These are phyloP conservation scores for Aurantiochytrium sp. DNA, from an alignment of 108 stramenopile genomes.

Conservation along the genomic window DNA sequence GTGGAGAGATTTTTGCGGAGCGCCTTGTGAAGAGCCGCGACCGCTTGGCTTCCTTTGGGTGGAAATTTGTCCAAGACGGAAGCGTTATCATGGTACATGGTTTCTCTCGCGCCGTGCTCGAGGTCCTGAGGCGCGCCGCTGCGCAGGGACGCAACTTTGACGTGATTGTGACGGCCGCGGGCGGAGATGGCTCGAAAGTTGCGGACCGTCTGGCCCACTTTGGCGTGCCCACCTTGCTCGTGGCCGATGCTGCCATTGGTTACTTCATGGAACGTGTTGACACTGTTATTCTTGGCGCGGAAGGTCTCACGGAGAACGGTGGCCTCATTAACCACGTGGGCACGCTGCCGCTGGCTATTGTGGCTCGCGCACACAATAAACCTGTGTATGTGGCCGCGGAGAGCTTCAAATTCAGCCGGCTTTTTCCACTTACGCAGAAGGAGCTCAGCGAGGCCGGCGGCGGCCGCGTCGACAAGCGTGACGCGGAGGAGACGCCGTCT, in stretches of 20 bases:
- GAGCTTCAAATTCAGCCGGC: conserved; percentile 90
- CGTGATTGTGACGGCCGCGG: conserved; percentile 74
- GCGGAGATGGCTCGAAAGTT: conserved; percentile 75
- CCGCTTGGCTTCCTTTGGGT: conserved; percentile 70
- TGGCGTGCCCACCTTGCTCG: conserved; percentile 78
- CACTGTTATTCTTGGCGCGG: conserved; percentile 85
- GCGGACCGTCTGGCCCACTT: conserved; percentile 59
- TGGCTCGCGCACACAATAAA: conserved; percentile 75
- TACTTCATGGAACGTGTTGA: conserved; percentile 86
- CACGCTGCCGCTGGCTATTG: conserved; percentile 71
- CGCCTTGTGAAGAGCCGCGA: conserved; percentile 72
- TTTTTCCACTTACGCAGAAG: conserved; percentile 83
- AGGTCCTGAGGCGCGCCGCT: conserved; percentile 65
- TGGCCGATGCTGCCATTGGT: conserved; percentile 86
- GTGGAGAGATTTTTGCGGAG: conserved; percentile 80
- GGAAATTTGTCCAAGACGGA: conserved; percentile 79
- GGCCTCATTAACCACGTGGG: conserved; percentile 89
- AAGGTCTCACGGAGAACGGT: conserved; percentile 92
- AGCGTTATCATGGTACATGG: conserved; percentile 80
- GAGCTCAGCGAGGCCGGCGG: conserved; percentile 56
- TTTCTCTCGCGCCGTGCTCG: conserved; percentile 71
- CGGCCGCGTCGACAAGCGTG: conserved; percentile 46
- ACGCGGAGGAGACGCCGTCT: conserved; percentile 30
- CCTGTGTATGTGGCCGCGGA: conserved; percentile 96
- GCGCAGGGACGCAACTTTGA: conserved; percentile 65